Base-by-base conservation (phyloP, 371 early-diverging fungal species). In the Mortierella sp. region DNA sequence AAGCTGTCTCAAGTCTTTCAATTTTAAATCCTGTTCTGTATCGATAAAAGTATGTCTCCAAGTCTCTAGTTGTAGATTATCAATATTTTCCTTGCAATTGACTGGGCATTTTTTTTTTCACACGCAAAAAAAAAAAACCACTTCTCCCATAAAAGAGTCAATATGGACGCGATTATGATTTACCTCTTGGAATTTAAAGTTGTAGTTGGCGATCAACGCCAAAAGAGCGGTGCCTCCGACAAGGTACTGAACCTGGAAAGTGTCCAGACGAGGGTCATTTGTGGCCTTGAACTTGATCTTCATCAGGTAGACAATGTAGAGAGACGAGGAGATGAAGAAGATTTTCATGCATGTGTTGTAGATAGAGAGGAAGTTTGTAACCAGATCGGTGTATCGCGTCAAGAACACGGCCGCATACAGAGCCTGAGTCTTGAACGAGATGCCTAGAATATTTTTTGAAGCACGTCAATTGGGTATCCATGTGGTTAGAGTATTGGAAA, bases 261-360 rank as follows among this genome's bases (percentile, higher is more conserved):
- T 94, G 83, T 99, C 99, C 17, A 95, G 85, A 10, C 85, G 88
- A 32, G 92, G 91, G 78, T 98, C 98, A 87, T 98, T 98, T 0
- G 99, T 95, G 0, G 96, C 93, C 82, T 93, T 93, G 81, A 92
- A 96, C 69, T 90, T 91, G 65, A 87, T 68, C 68, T 90, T 86
- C 96, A 99, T 99, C 70, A 96, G 84, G 67, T 94, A 99, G n/a
- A 98, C 84, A 61, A 98, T 93, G 84, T 96, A 95, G 17, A 91
- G 83, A 23, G 97, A 93, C 3, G 95, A 87, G 2, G 85, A 86
- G 66, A 99, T 94, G 85, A 98, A 99, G 76, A 99, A 92, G 13
- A 98, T 49, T 86, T 99, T 99, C 98, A 99, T 98, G 51, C 92
- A 68, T 28, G 95, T 90, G 85, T 98, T 99, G 90, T 99, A 99